Conservation (phyloP, 225 moss, liverwort and hornwort species). For the Pseudisothecium myosuroides region DNA sequence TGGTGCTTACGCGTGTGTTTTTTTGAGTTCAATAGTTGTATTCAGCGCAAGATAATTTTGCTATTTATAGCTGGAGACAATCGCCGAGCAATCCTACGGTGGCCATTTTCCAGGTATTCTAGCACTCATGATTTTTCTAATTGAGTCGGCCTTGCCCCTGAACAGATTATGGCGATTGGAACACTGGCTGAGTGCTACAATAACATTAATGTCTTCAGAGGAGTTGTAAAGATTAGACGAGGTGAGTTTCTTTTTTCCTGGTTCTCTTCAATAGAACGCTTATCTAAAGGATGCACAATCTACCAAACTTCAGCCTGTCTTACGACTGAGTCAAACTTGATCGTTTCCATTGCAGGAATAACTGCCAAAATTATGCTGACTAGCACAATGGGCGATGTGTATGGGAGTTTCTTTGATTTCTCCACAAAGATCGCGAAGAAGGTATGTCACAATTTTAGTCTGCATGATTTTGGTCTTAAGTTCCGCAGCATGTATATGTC, state of each 20-base stretch:
- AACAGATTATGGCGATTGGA: slow-evolving; percentile 95
- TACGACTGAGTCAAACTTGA: neutral
- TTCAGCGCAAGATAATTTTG: neutral
- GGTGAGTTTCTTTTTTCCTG: slow-evolving; percentile 25
- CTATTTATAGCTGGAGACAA: neutral
- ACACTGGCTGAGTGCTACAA: slow-evolving; percentile 94
- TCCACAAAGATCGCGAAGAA: slow-evolving; percentile 46
- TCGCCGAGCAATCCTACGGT: neutral
- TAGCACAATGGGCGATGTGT: slow-evolving; percentile 69
- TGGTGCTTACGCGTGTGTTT: neutral
- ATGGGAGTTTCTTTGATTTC: slow-evolving; percentile 77
- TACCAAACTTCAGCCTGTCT: neutral
- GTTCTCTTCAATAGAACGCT: neutral
- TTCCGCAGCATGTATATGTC: neutral
- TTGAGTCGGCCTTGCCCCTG: neutral
- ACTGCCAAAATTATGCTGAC: slow-evolving; percentile 96
- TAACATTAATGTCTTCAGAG: slow-evolving; percentile 80
- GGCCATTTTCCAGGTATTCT: neutral
- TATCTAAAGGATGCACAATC: neutral
- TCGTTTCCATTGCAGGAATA: slow-evolving; percentile 35
- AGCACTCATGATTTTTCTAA: neutral
- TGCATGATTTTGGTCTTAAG: neutral
- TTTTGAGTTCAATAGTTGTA: neutral
- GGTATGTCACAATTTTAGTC: slow-evolving; percentile 7
- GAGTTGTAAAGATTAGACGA: slow-evolving; percentile 91